Evolutionary conservation across 2,329 filamentous ascomycete genomes (phyloP).

Genomic region (Botrytis squamosa): DNA sequence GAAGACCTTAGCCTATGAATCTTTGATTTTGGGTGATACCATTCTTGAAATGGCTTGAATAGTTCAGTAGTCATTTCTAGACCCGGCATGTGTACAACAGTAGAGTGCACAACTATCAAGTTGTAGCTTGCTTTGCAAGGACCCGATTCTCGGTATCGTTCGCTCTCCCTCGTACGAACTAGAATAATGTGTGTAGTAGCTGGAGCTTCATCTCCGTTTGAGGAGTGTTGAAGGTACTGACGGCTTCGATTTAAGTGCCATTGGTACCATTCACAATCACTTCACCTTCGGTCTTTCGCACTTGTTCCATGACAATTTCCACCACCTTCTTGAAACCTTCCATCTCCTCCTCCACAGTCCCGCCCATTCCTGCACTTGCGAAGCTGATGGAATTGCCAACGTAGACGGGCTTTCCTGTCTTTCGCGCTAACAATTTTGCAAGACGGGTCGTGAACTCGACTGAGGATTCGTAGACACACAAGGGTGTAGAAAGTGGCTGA

Average conservation of each 20-base stretch:
- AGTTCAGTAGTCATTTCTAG: slow-evolving; percentile 9
- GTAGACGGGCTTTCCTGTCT: slow-evolving; percentile 74
- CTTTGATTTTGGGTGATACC: slow-evolving; percentile 5
- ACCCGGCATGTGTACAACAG: slow-evolving; percentile 7
- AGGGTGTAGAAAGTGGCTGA: slow-evolving; percentile 71
- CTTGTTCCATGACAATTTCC: slow-evolving; percentile 61
- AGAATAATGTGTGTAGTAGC: background rate
- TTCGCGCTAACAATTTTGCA: slow-evolving; percentile 78
- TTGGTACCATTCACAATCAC: slow-evolving; percentile 22
- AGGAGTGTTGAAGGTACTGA: background rate
- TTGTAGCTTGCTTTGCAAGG: slow-evolving; percentile 16
- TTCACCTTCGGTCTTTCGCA: slow-evolving; percentile 42
- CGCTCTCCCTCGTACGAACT: slow-evolving; percentile 3
- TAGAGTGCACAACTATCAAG: slow-evolving; percentile 12
- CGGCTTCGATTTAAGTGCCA: slow-evolving; percentile 7
- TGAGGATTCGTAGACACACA: slow-evolving; percentile 73
- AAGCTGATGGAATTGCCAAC: slow-evolving; percentile 86
- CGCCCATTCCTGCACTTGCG: slow-evolving; percentile 68
- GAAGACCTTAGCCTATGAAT: slow-evolving; percentile 2
- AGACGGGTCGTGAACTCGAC: slow-evolving; percentile 85
- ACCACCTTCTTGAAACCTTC: slow-evolving; percentile 77
- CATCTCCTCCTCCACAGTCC: slow-evolving; percentile 90
- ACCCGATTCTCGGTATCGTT: slow-evolving; percentile 9
- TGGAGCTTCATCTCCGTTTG: background rate
- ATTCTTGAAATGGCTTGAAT: slow-evolving; percentile 5